These are phyloP conservation scores for Penicillium nordicum DNA, from an alignment of 2,329 filamentous ascomycete species.

Conservation along the genomic window DNA sequence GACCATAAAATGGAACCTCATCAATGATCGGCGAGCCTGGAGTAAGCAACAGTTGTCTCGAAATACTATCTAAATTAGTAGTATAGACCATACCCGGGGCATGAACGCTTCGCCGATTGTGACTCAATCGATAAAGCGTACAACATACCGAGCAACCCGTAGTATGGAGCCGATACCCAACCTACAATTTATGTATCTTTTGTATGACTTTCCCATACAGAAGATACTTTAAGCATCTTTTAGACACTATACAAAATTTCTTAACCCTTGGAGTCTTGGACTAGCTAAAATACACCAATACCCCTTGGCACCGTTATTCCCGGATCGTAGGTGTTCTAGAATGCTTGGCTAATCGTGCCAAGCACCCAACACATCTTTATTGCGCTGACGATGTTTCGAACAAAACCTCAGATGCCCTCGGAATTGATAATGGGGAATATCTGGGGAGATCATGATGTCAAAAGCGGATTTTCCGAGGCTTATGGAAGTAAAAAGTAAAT, in stretches of 20 bases:
- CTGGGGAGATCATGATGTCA: not conserved
- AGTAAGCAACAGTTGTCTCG: not conserved
- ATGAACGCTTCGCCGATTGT: not conserved
- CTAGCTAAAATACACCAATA: too few relatives aligned
- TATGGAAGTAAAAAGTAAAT: not conserved
- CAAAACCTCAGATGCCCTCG: not conserved
- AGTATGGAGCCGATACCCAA: not conserved
- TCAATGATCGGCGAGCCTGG: not conserved
- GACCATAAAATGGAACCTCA: not conserved
- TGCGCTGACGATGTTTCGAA: not conserved
- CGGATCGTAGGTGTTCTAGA: not conserved
- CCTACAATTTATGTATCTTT: too few relatives aligned
- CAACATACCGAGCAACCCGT: too few relatives aligned
- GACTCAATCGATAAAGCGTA: not conserved
- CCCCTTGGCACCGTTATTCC: too few relatives aligned
- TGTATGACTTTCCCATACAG: too few relatives aligned
- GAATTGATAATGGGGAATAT: not conserved
- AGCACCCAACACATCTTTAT: not conserved
- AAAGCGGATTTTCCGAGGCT: not conserved
- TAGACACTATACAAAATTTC: too few relatives aligned
- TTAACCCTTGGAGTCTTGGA: too few relatives aligned
- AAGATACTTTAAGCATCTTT: too few relatives aligned
- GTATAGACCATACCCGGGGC: not conserved
- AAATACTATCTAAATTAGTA: not conserved
- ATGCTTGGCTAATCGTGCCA: not conserved